Percentiles rank a stretch among this genome's conserved stretches.
Conservation (phyloP, 1,284 basidiomycete species). For the Lentinula novae-zelandiae region DNA sequence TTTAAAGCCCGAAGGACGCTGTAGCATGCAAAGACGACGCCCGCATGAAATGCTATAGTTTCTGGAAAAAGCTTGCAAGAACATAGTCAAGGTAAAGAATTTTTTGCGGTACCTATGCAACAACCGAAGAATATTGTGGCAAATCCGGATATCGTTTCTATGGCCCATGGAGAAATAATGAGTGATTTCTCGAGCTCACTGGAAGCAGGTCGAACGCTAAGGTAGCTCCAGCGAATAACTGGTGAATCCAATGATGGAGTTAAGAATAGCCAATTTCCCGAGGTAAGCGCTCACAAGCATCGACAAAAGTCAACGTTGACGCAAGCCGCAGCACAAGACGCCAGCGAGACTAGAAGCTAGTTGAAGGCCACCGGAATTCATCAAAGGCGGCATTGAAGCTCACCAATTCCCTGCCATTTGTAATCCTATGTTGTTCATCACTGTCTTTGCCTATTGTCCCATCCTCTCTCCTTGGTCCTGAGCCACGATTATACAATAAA, state of each 20-base stretch:
- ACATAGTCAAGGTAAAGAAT: not conserved
- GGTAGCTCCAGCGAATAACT: slow-evolving; percentile 77
- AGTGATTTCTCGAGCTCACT: slow-evolving; percentile 29
- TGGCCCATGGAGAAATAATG: slow-evolving; percentile 41
- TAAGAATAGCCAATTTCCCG: not conserved
- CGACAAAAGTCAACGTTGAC: slow-evolving; percentile 51
- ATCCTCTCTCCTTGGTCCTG: slow-evolving; percentile 49
- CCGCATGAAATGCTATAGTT: slow-evolving; percentile 67
- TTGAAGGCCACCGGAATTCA: not conserved
- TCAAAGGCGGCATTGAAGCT: not conserved
- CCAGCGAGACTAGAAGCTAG: slow-evolving; percentile 48
- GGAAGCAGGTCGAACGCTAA: slow-evolving; percentile 41
- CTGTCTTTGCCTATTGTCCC: slow-evolving; percentile 39
- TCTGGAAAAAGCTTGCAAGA: slow-evolving; percentile 36
- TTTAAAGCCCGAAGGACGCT: slow-evolving; percentile 42
- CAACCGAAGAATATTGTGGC: slow-evolving; percentile 60
- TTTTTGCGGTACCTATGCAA: slow-evolving; percentile 41
- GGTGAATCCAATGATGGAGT: not conserved
- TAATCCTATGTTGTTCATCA: not conserved
- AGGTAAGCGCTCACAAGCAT: slow-evolving; percentile 59
- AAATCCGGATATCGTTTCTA: slow-evolving; percentile 46
- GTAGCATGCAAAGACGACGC: slow-evolving; percentile 56
- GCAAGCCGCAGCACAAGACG: slow-evolving; percentile 54
- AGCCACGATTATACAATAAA: slow-evolving; percentile 83
- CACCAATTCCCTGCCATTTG: slow-evolving; percentile 19